Conservation (phyloP, 1,139 yeast genomes). For the Insectozyma bohioensis region DNA sequence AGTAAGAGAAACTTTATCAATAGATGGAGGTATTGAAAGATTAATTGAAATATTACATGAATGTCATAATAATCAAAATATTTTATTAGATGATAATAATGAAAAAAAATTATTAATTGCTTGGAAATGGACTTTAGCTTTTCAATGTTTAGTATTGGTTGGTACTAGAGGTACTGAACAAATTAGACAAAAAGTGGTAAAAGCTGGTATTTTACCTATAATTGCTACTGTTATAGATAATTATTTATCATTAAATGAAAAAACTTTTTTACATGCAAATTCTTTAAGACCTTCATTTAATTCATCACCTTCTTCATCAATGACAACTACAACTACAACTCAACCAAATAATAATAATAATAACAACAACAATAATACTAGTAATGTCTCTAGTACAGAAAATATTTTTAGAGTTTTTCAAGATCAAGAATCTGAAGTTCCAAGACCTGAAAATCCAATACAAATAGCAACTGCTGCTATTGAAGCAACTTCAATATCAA, state of each 20-base stretch:
- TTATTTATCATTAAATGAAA: conserved; percentile 53
- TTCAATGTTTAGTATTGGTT: conserved; percentile 85
- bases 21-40: conserved; percentile 91
- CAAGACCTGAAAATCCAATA: conserved; percentile 10
- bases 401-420: conserved; percentile 1
- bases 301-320: conserved; percentile 8
- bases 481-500: conserved; percentile 16
- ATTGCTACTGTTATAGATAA: conserved; percentile 91
- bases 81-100: conserved; percentile 32
- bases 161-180: conserved; percentile 92
- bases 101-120: conserved; percentile 63
- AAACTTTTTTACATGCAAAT: conserved; percentile 36
- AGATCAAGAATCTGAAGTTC: conserved; percentile 3
- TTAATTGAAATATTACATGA: conserved; percentile 83
- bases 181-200: conserved; percentile 81
- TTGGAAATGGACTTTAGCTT: conserved; percentile 96
- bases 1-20: conserved; percentile 84
- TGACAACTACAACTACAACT: conserved; percentile 10
- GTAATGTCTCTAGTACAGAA: too few species aligned
- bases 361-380: too few species aligned
- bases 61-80: conserved; percentile 48
- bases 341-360: conserved; percentile 2
- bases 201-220: conserved; percentile 88
- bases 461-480: conserved; percentile 19
- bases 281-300: conserved; percentile 11